Conservation (phyloP, 2,329 filamentous ascomycete genomes). For the Fusarium incarnatum region DNA sequence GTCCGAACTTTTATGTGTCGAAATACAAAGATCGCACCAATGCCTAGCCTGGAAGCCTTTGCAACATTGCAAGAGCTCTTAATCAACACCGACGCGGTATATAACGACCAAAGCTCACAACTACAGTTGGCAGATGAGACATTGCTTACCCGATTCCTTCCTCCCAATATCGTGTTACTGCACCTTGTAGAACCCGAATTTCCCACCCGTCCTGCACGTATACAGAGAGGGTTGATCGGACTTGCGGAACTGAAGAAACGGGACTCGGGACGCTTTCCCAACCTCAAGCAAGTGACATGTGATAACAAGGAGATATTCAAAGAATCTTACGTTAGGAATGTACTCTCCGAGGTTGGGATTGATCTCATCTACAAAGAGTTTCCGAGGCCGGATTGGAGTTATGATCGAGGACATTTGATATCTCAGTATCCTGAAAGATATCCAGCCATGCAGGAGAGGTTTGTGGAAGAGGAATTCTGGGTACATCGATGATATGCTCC, state of each 20-base stretch:
- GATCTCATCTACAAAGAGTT: background rate
- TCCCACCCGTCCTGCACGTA: background rate
- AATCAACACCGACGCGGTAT: constrained; percentile 4
- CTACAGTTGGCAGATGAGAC: background rate
- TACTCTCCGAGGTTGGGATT: background rate
- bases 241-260: background rate
- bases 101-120: background rate
- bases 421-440: background rate
- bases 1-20: background rate
- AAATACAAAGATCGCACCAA: background rate
- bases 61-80: constrained; percentile 17
- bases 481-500: background rate
- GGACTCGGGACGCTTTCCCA: background rate
- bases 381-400: background rate
- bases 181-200: background rate
- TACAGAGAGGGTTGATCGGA: background rate
- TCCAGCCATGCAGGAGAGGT: background rate
- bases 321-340: background rate
- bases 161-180: background rate
- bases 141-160: background rate
- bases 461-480: background rate
- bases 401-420: background rate
- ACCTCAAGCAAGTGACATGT: background rate
- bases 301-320: background rate
- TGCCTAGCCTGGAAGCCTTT: constrained; percentile 18